Base-by-base conservation (phyloP, 192 early-diverging fungal genomes). In the Coemansia sp. region DNA sequence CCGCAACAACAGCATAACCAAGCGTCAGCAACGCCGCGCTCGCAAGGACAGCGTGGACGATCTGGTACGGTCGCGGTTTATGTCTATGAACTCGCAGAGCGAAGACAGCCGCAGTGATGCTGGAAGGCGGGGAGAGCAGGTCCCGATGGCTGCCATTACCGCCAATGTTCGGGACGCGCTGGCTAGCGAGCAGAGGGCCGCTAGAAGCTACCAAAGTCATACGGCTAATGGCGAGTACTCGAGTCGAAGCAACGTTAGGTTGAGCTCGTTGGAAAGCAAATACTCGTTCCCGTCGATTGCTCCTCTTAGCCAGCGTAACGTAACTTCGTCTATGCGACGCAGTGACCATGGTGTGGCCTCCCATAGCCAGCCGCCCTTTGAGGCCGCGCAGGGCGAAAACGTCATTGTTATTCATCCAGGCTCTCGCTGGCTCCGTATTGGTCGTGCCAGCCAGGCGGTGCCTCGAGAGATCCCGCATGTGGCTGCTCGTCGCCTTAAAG, bases 321-420 rank as follows among this genome's bases (percentile, higher is more conserved):
- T 60, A n/a, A 56, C 60, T 11, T 78, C 75, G 54, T 58, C 56
- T 2, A 47, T 78, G 53, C 56, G 53, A 31, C 60, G 62, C 15
- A 48, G 60, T 14, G 69, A 71, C 38, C 60, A 47, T 2, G 64
- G 68, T 6, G 55, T 68, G 4, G 69, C 64, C 20, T 34, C 38
- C 5, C 23, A 34, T 8, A 46, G 50, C 15, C 30, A 11, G 8
- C 49, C 44, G 1, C 53, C 53, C 5, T 34, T 71, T 18, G 60
- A 71, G 2, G 69, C 61, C 5, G 42, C 69, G 2, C 67, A 55
- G 1, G 82, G 80, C 37, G 68, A 79, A 10, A 87, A 92, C 60
- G 83, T 89, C 14, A 81, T 94, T 53, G 85, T 94, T 12, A 90
- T 94, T 50, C 89, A 94, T 39, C 85, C 93, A 3, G 93, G 93